These are phyloP conservation scores for Cudoniella acicularis DNA, from an alignment of 495 filamentous ascomycete genomes.

Conservation along the genomic window DNA sequence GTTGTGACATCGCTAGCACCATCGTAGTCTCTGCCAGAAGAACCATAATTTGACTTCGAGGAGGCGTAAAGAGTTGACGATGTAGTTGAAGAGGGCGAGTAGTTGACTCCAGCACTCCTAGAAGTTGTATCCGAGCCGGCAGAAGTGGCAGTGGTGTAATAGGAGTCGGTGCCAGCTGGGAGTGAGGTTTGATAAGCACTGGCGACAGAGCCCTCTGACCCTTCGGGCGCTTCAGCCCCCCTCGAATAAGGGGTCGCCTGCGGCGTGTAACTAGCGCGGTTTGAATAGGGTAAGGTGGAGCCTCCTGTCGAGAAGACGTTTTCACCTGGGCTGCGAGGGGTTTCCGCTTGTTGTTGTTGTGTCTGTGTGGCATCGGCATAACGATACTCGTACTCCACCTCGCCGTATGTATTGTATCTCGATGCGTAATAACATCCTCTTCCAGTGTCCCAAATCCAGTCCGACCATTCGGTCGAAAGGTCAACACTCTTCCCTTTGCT, in stretches of 20 bases:
- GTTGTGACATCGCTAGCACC: neutral
- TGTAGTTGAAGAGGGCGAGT: neutral
- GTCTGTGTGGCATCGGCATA: neutral
- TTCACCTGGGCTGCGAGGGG: neutral
- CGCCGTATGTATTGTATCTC: neutral
- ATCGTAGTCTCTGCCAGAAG: neutral
- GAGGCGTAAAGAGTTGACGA: neutral
- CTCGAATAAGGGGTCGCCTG: neutral
- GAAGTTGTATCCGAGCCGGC: neutral
- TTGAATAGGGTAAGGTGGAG: neutral
- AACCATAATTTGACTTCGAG: neutral
- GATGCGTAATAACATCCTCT: neutral
- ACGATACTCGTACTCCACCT: neutral
- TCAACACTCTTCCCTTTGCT: slow-evolving; percentile 3
- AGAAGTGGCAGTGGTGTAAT: neutral
- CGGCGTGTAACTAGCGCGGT: neutral
- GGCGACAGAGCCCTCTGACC: no score
- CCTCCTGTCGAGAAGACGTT: neutral
- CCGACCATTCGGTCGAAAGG: slow-evolving; percentile 1
- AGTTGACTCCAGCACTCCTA: neutral
- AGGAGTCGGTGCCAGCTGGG: neutral
- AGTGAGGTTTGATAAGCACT: neutral
- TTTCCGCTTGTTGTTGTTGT: neutral
- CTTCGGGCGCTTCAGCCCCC: no score
- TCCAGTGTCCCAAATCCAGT: neutral